Conservation (phyloP, 2,329 filamentous ascomycete species). For the Calonectria multiphialidica region DNA sequence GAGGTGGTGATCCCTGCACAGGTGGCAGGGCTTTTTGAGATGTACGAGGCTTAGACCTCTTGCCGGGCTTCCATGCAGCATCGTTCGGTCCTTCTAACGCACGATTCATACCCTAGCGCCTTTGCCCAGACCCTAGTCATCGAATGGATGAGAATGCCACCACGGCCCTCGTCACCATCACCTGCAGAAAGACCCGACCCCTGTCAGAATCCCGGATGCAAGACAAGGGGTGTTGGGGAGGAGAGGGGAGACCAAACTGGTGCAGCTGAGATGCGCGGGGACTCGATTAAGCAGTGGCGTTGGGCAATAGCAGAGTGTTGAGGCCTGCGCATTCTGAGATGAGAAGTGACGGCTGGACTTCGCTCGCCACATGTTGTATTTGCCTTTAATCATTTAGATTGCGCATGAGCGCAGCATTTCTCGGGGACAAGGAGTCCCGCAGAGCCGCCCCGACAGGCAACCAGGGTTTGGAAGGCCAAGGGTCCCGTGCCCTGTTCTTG, state of each 20-base stretch:
- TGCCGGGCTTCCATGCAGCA: conserved; percentile 42
- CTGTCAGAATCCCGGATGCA: conserved; percentile 32
- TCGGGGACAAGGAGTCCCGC: conserved; percentile 13
- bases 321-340: not conserved
- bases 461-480: conserved; percentile 4
- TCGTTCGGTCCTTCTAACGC: conserved; percentile 47
- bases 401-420: not conserved
- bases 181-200: conserved; percentile 35
- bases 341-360: not conserved
- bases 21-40: conserved; percentile 42
- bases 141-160: conserved; percentile 38
- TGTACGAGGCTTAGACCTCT: conserved; percentile 44
- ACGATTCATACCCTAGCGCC: conserved; percentile 42
- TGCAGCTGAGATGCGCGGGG: conserved; percentile 13
- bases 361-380: not conserved
- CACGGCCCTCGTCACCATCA: conserved; percentile 31
- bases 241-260: not conserved
- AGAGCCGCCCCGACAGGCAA: conserved; percentile 10
- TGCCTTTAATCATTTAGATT: not conserved
- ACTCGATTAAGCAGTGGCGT: conserved; percentile 9
- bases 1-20: conserved; percentile 17
- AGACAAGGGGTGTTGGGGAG: conserved; percentile 1
- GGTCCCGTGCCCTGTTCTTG: conserved; percentile 18
- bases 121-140: conserved; percentile 31
- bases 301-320: conserved; percentile 1